These are phyloP conservation scores for Cryptosporidium bovis DNA, from an alignment of 169 alveolate species.

Conservation along the genomic window DNA sequence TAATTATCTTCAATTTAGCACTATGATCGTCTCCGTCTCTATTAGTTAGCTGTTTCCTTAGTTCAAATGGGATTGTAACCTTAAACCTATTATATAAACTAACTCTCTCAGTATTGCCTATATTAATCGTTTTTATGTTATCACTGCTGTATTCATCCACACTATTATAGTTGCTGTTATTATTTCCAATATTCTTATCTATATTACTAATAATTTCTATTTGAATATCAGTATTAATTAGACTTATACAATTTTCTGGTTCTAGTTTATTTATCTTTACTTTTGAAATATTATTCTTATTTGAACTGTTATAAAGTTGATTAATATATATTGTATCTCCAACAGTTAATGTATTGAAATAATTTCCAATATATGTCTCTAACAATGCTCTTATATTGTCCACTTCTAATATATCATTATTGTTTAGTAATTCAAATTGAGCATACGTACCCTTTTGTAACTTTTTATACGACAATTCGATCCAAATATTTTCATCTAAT, in stretches of 20 bases:
- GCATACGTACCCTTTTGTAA: constrained; percentile 46
- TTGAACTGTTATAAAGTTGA: neutral
- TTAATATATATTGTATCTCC: constrained; percentile 45
- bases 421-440: constrained; percentile 29
- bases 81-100: neutral
- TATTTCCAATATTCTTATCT: neutral
- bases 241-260: constrained; percentile 39
- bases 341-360: constrained; percentile 41
- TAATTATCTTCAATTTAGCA: neutral
- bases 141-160: neutral
- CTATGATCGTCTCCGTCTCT: neutral
- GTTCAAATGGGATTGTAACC: constrained; percentile 8
- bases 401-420: constrained; percentile 24
- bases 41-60: constrained; percentile 1
- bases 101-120: neutral
- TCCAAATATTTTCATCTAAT: constrained; percentile 13
- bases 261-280: constrained; percentile 40
- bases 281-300: constrained; percentile 3
- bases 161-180: neutral
- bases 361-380: constrained; percentile 25
- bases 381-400: constrained; percentile 48
- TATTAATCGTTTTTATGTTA: neutral
- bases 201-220: constrained; percentile 5
- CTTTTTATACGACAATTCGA: constrained; percentile 14
- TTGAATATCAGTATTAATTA: constrained; percentile 46